Percentiles rank a stretch among this genome's conserved stretches.
Evolutionary conservation across 179 eudicot species (phyloP).

Genomic region (Gypsophila paniculata): DNA sequence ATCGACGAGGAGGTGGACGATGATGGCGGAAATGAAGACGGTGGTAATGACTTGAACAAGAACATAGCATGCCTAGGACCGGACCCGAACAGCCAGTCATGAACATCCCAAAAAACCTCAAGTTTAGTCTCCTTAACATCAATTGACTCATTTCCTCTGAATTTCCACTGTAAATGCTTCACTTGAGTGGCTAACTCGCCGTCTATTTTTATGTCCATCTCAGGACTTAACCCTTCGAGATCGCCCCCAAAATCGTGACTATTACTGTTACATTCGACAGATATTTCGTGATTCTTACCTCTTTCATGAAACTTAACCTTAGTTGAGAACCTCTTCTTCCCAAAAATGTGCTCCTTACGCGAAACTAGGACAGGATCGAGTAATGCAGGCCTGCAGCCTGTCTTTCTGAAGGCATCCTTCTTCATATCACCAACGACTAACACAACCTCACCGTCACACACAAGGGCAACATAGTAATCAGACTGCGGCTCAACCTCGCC

Average conservation of each 20-base stretch:
- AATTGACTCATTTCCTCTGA: constrained; percentile 69
- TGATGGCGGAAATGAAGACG: constrained; percentile 12
- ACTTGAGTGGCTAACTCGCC: constrained; percentile 66
- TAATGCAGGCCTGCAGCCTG: constrained; percentile 74
- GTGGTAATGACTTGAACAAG: constrained; percentile 53
- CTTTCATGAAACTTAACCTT: constrained; percentile 63
- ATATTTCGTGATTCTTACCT: constrained; percentile 67
- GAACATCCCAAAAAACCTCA: constrained; percentile 92
- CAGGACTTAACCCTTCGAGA: constrained; percentile 44
- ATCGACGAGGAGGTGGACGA: constrained; percentile 10
- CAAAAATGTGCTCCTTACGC: constrained; percentile 73
- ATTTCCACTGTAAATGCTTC: constrained; percentile 85
- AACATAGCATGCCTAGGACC: constrained; percentile 83
- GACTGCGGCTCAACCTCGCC: constrained; percentile 85
- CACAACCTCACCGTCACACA: constrained; percentile 65
- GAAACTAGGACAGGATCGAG: constrained; percentile 65
- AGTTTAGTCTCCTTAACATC: constrained; percentile 45
- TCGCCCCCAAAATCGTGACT: constrained; percentile 2
- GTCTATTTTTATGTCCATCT: constrained; percentile 80
- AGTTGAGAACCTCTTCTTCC: constrained; percentile 61
- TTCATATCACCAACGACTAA: constrained; percentile 66
- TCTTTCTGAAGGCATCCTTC: constrained; percentile 74
- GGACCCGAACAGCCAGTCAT: constrained; percentile 89
- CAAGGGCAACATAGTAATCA: constrained; percentile 79
- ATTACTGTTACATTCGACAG: constrained; percentile 49